A percentile compares a stretch with the other conserved stretches of the same genome.
phyloP scores from a whole-genome alignment of 305 asterid genomes.

The Plantago lanceolata region DNA sequence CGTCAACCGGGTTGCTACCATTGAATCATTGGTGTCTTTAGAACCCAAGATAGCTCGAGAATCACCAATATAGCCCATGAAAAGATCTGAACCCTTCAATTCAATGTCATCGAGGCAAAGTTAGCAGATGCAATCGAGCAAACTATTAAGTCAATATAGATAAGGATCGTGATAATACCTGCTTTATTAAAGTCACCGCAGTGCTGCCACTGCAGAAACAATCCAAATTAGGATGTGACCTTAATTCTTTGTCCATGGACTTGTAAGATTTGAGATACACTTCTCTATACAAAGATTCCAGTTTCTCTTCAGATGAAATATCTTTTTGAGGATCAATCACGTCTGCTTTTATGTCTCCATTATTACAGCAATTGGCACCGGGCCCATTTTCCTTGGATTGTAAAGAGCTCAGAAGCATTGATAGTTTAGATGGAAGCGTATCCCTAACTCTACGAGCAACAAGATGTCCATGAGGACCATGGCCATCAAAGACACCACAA shows the following conservation, averaged over 20 bases:
- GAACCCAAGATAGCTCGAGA: conserved; percentile 92
- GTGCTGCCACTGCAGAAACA: conserved; percentile 99
- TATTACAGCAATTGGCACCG: conserved; percentile 49
- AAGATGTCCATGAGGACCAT: conserved; percentile 90
- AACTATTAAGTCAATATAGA: conserved; percentile 11
- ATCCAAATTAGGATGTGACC: conserved; percentile 78
- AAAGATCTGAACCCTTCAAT: conserved; percentile 78
- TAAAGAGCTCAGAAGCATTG: conserved; percentile 45
- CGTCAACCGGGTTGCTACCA: conserved; percentile 80
- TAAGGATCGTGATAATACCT: conserved; percentile 42
- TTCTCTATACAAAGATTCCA: conserved; percentile 57
- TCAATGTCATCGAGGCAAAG: neutral
- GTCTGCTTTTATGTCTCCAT: conserved; percentile 43
- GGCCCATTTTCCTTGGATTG: conserved; percentile 52
- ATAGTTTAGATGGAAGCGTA: conserved; percentile 61
- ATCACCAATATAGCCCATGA: conserved; percentile 85
- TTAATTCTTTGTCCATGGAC: conserved; percentile 90
- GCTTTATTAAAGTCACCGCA: conserved; percentile 71
- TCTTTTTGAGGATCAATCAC: conserved; percentile 57
- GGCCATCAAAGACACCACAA: conserved; percentile 96
- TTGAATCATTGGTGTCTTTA: conserved; percentile 53
- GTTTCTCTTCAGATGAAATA: conserved; percentile 35
- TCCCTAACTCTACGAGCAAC: conserved; percentile 94
- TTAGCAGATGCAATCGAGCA: conserved; percentile 12
- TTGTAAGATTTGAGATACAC: conserved; percentile 76